Evolutionary conservation across 108 stramenopile species (phyloP), one percentile per base, ranked within the genome.

Genomic region (Cylindrotheca closterium): DNA sequence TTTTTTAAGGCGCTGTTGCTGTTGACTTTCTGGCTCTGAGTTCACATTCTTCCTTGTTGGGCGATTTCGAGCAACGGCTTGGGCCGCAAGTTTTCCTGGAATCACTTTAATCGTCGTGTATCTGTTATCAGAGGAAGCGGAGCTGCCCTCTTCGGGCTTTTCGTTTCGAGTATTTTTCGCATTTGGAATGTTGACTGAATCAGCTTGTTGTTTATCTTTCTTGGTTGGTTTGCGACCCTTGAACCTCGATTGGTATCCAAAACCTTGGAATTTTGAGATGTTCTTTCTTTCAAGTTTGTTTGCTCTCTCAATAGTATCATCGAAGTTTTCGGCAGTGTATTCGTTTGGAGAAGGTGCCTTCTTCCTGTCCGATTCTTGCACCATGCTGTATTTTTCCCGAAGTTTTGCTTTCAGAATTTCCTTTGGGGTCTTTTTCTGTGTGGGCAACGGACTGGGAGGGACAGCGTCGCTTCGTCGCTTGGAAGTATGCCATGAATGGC

Each of bases 401-500:
- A 42, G 37, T 42, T 42, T 42, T 49, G 2, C 48, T 31, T n/a
- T 51, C 30, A 30, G 5, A 23, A 19, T 47, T 42, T 58, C 31
- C 50, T 64, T 64, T 45, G 47, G 23, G 22, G 26, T 58, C 55
- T 55, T 32, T 53, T 24, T 51, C 42, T 25, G 62, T 19, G 26
- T 47, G 31, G 24, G 50, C 42, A 46, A 29, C 18, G 45, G 62
- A 30, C 42, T 51, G 30, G 31, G 26, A 31, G 58, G 47, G 7
- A 28, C 15, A 17, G 62, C 45, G 8, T 55, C 30, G 15, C 63
- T 57, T 23, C 52, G 51, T 46, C 25, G 29, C 26, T 34, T 71
- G n/a, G 70, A 63, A 4, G 52, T 28, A 37, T 74, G 66, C 65
- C 74, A 80, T 7, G 60, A 31, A 24, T 71, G 67, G 30, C 74